Evolutionary conservation across 225 moss, liverwort and hornwort species (phyloP), one percentile per base, ranked within the genome.

Genomic region (Sphagnum contortum): DNA sequence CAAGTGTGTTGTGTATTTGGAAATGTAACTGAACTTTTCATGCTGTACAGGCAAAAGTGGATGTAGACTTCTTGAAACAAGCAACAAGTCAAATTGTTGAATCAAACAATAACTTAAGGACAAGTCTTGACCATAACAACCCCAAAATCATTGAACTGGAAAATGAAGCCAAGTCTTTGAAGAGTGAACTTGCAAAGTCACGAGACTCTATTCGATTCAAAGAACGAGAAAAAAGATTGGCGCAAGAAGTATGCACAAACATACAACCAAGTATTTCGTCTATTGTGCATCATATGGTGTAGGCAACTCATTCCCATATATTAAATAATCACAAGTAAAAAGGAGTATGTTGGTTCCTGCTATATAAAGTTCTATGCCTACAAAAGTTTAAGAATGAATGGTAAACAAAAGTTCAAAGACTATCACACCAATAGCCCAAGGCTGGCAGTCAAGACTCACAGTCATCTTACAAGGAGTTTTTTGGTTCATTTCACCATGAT

Each of bases 81-180:
- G 96, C 96, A 53, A 75, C 69, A 0, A 55, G 62, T 3, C 89
- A 93, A 72, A 87, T 93, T 10, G 69, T 5, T 55, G 60, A 78
- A 64, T 90, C 96, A n/a, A 98, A 98, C 61, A 86, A 91, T 53
- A 88, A 83, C n/a, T 69, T 98, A 3, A 82, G 93, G 48, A 91
- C 79, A 12, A 87, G 93, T 63, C 73, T 93, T 0, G 65, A 74
- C 57, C 52, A 1, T 45, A 73, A 81, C 47, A 88, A 71, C 57
- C 81, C 82, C 48, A 76, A 64, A 71, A 86, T 79, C 47, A 69
- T 84, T 64, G 86, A 83, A 63, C 63, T 89, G 44, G 80, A 83
- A 5, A 60, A 89, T 60, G 89, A 98, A 78, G 80, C 85, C 63
- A 82, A 62, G 55, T n/a, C 50, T 9, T 48, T 91, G 12, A 92